A percentile compares a stretch with the other conserved stretches of the same genome.
phyloP scores from a whole-genome alignment of 306 rosid species.

The Corylus americana region DNA sequence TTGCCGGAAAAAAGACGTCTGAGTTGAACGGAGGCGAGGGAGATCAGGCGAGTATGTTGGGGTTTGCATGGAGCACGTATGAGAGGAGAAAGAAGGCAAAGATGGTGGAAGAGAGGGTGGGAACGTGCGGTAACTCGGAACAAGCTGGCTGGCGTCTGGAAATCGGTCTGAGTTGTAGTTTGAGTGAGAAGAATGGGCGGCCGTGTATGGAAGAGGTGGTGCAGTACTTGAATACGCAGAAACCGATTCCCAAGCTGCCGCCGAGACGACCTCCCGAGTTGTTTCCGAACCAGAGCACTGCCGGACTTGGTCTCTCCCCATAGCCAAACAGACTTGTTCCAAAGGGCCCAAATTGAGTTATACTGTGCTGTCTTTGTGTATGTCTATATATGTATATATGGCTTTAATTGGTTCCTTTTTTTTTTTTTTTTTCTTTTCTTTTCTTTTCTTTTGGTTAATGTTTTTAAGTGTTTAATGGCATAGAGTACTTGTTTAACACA shows the following conservation, averaged over 20 bases:
- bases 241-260: background rate
- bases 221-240: background rate
- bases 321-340: no score
- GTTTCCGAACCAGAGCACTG: background rate
- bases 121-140: background rate
- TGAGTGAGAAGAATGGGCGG: background rate
- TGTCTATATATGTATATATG: no score
- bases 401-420: no score
- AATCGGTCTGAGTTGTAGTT: conserved; percentile 5
- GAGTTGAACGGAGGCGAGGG: background rate
- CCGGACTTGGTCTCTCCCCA: no score
- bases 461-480: no score
- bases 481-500: no score
- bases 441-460: no score
- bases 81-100: background rate
- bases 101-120: conserved; percentile 9
- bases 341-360: no score
- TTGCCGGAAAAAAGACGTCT: background rate
- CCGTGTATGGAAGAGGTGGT: conserved; percentile 24
- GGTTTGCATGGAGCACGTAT: background rate
- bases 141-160: background rate
- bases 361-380: no score
- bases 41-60: background rate
- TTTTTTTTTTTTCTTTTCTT: no score
- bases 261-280: background rate